These are phyloP conservation scores for Symbiodinium natans DNA, from an alignment of 73 alveolate species.

Conservation along the genomic window DNA sequence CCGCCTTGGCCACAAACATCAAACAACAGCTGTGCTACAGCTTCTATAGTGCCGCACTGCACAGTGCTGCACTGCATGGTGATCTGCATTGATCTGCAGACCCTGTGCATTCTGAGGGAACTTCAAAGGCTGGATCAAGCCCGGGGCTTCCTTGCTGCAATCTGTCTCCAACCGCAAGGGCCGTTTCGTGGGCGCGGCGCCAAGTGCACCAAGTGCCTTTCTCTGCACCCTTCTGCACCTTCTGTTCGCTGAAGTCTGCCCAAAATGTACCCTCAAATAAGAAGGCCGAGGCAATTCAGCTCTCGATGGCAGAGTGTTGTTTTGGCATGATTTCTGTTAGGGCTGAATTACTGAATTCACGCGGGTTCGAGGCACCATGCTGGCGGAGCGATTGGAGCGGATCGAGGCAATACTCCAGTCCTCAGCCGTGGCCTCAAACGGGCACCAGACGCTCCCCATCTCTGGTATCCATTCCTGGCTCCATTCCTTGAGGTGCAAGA, in stretches of 20 bases:
- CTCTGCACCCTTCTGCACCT: neutral
- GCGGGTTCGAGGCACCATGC: slow-evolving; percentile 35
- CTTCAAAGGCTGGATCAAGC: slow-evolving; percentile 78
- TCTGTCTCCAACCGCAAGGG: slow-evolving; percentile 71
- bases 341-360: too few relatives aligned
- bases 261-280: too few relatives aligned
- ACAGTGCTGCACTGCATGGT: neutral
- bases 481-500: too few relatives aligned
- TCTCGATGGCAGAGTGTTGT: too few relatives aligned
- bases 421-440: too few relatives aligned
- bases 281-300: too few relatives aligned
- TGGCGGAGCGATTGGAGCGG: slow-evolving; percentile 60
- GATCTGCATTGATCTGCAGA: neutral
- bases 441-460: too few relatives aligned
- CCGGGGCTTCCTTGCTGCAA: slow-evolving; percentile 3
- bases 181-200: slow-evolving; percentile 25
- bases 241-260: neutral
- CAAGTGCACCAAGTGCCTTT: neutral
- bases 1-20: neutral
- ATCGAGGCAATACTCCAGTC: slow-evolving; percentile 57
- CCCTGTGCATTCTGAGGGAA: neutral
- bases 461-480: too few relatives aligned
- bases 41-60: too few relatives aligned
- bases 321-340: too few relatives aligned
- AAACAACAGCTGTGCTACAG: too few relatives aligned